Base-by-base conservation (phyloP, 148 eudicot species). In the Diospyros kaki region DNA sequence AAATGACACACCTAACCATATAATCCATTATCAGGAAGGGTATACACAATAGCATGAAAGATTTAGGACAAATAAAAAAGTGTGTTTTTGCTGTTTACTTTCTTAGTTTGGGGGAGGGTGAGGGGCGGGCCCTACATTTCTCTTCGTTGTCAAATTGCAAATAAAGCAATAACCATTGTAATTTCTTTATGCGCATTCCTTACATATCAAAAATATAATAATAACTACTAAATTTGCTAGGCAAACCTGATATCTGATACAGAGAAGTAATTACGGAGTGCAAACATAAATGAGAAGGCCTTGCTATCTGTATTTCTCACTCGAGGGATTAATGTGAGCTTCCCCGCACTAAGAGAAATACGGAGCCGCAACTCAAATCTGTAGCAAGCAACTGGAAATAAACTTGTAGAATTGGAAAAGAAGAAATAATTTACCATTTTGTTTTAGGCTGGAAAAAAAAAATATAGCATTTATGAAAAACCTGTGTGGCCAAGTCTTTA, bases 331-430 rank as follows among this genome's bases (percentile, higher is more conserved):
- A 92, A 78, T 15, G 91, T 92, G 79, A 92, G 94, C 79, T 92
- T 89, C 65, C 89, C 88, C 63, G 88, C 81, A 81, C 79, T 75
- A 15, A 92, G 78, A 82, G 86, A 77, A 69, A 89, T 76, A 8
- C 94, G 89, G 69, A 92, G 85, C 78, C 89, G 87, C 76, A 92
- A 79, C 79, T 92, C 94, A 87, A 89, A 92, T 66, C 94, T 92
- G 85, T 74, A 86, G 41, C 61, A 64, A 73, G 45, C 64, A 41
- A 46, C 50, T 60, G 58, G 46, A 41, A 28, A 73, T 60, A 11
- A 15, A 9, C 59, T 45, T 46, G 4, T 9, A 73, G 6, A n/a
- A 60, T 14, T 45, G 46, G 13, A 6, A 18, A 45, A 73, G 43
- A 50, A 63, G 41, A 45, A 28, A 15, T 4, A 64, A 50, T 4